Evolutionary conservation across 768 basidiomycete species (phyloP).

Genomic region (Lactifluus hygrophoroides): DNA sequence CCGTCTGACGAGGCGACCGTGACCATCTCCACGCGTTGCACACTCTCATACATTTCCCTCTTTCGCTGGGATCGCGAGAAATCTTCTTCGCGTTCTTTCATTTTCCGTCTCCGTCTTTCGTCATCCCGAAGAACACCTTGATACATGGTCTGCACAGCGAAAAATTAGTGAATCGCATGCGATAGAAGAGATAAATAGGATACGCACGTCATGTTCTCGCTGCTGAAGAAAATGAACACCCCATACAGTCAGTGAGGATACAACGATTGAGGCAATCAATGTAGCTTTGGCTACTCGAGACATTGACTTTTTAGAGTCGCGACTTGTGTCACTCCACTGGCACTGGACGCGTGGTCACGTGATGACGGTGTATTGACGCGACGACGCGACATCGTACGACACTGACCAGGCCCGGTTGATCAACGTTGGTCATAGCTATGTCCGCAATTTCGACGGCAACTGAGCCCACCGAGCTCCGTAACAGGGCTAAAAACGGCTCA

Average conservation of each 20-base stretch:
- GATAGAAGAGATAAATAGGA: background rate
- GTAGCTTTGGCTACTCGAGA: conserved; percentile 69
- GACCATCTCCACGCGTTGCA: conserved; percentile 29
- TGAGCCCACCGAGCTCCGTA: conserved; percentile 22
- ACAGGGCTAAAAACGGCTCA: conserved; percentile 18
- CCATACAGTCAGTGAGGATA: conserved; percentile 71
- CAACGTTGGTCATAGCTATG: conserved; percentile 20
- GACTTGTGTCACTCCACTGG: background rate
- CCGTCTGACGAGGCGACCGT: background rate
- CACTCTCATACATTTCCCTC: conserved; percentile 55
- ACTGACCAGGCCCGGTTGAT: too few relatives aligned
- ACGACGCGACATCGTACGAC: conserved; percentile 11
- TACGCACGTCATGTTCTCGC: conserved; percentile 70
- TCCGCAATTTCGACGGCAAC: conserved; percentile 13
- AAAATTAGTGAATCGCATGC: background rate
- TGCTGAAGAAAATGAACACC: conserved; percentile 84
- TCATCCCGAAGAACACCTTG: conserved; percentile 86
- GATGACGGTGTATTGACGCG: background rate
- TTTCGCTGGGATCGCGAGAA: conserved; percentile 53
- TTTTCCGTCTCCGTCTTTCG: conserved; percentile 65
- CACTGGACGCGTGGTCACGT: conserved; percentile 2
- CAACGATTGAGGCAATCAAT: conserved; percentile 52
- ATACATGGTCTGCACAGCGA: conserved; percentile 66
- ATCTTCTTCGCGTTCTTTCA: conserved; percentile 54
- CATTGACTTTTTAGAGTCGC: conserved; percentile 28